A percentile compares a stretch with the other conserved stretches of the same genome.
Evolutionary conservation across 1,284 basidiomycete genomes (phyloP).

Genomic region (Puccinia novopanici): DNA sequence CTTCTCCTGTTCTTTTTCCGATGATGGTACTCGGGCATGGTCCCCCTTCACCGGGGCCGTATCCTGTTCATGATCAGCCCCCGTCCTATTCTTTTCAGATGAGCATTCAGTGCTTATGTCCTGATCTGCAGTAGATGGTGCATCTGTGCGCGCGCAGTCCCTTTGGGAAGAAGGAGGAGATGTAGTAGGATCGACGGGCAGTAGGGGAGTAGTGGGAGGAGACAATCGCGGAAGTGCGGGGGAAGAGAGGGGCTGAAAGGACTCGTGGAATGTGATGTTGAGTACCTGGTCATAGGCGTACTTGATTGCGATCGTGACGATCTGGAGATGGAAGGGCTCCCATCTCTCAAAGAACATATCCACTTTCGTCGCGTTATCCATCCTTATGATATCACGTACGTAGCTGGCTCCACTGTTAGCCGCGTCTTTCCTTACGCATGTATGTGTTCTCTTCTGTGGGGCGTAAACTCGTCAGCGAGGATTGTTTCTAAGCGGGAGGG

Average conservation of each 20-base stretch:
- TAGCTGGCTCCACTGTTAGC: background rate
- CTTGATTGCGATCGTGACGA: slow-evolving; percentile 16
- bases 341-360: slow-evolving; percentile 19
- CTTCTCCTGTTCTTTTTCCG: too few relatives aligned
- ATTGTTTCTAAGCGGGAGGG: too few relatives aligned
- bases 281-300: background rate
- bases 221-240: background rate
- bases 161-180: background rate
- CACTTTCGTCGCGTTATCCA: slow-evolving; percentile 17
- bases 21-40: slow-evolving; percentile 1
- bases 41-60: background rate
- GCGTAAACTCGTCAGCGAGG: too few relatives aligned
- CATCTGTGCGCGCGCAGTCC: too few relatives aligned
- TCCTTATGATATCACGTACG: background rate
- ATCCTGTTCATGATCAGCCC: background rate
- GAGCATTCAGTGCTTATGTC: background rate
- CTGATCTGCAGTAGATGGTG: too few relatives aligned
- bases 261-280: background rate
- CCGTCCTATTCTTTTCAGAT: background rate
- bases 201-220: background rate
- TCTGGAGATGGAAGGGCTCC: slow-evolving; percentile 21
- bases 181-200: background rate
- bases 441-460: background rate
- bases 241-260: slow-evolving; percentile 11
- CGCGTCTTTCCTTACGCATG: background rate